Conservation (phyloP, 2,329 filamentous ascomycete species). For the Ophiosphaerella narmari region DNA sequence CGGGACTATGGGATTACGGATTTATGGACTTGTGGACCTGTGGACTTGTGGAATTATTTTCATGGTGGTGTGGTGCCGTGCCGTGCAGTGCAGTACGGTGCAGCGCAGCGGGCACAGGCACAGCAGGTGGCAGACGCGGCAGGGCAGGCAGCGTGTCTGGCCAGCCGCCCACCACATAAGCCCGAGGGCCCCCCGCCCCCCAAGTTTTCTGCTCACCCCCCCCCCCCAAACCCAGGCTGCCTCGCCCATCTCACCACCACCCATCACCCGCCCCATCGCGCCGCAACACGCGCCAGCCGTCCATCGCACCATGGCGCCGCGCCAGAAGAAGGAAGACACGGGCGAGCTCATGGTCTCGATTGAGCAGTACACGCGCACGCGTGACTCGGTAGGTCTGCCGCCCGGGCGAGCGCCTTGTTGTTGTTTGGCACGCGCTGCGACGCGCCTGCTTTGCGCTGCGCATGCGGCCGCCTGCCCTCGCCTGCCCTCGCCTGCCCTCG, state of each 20-base stretch:
- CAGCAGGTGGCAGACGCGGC: too few species aligned
- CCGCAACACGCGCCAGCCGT: not conserved
- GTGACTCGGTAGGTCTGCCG: slow-evolving; percentile 72
- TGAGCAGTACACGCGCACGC: slow-evolving; percentile 77
- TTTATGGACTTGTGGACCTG: too few species aligned
- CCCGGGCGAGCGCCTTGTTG: slow-evolving; percentile 5
- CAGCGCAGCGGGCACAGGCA: too few species aligned
- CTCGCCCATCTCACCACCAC: not conserved
- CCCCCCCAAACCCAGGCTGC: slow-evolving; percentile 2
- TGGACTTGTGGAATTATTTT: too few species aligned
- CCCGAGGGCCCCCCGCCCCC: not conserved
- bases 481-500: slow-evolving; percentile 21
- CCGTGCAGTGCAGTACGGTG: too few species aligned
- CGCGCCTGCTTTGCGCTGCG: slow-evolving; percentile 18
- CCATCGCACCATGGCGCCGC: slow-evolving; percentile 28
- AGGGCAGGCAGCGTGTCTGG: too few species aligned
- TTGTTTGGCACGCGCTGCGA: slow-evolving; percentile 7
- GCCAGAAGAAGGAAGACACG: slow-evolving; percentile 39
- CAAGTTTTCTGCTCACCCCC: slow-evolving; percentile 9
- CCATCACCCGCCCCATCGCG: slow-evolving; percentile 5
- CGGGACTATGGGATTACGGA: too few species aligned
- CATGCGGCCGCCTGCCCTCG: slow-evolving; percentile 19
- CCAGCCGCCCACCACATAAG: too few species aligned
- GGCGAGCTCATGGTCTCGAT: slow-evolving; percentile 60
- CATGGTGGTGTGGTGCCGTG: too few species aligned